Evolutionary conservation across 768 basidiomycete species (phyloP).

Genomic region (Leccinum aurantiacum): DNA sequence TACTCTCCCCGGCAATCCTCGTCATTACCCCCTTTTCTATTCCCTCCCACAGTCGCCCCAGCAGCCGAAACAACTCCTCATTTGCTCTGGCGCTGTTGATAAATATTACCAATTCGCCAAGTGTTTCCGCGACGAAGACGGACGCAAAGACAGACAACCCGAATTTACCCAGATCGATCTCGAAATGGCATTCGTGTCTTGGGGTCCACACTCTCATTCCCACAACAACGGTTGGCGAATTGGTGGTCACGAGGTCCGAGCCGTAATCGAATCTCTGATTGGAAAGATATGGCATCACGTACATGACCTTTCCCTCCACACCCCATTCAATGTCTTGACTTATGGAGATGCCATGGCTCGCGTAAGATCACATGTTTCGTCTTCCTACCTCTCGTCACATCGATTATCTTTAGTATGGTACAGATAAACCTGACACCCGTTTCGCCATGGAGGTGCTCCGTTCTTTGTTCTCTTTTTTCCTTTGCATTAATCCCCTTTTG

Average conservation of each 20-base stretch:
- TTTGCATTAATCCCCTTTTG: conserved; percentile 11
- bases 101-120: conserved; percentile 91
- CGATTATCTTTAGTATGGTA: conserved; percentile 67
- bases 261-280: conserved; percentile 74
- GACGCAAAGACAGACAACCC: conserved; percentile 91
- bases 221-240: conserved; percentile 66
- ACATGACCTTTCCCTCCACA: conserved; percentile 60
- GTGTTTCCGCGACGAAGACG: conserved; percentile 96
- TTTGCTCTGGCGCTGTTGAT: conserved; percentile 86
- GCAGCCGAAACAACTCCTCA: conserved; percentile 91
- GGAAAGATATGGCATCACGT: conserved; percentile 73
- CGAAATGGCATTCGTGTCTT: conserved; percentile 94
- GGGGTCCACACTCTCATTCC: conserved; percentile 45
- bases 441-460: conserved; percentile 80
- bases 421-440: conserved; percentile 92
- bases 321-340: conserved; percentile 76
- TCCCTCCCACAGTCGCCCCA: conserved; percentile 94
- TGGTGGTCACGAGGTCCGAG: conserved; percentile 80
- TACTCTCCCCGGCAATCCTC: conserved; percentile 25
- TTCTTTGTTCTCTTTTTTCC: conserved; percentile 2
- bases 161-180: conserved; percentile 97
- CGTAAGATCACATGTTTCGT: conserved; percentile 44
- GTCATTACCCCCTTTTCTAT: conserved; percentile 58
- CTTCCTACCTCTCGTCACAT: conserved; percentile 14
- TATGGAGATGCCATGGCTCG: conserved; percentile 89